Evolutionary conservation across 1,139 yeast species (phyloP).

Genomic region (Petasospora fabianii): DNA sequence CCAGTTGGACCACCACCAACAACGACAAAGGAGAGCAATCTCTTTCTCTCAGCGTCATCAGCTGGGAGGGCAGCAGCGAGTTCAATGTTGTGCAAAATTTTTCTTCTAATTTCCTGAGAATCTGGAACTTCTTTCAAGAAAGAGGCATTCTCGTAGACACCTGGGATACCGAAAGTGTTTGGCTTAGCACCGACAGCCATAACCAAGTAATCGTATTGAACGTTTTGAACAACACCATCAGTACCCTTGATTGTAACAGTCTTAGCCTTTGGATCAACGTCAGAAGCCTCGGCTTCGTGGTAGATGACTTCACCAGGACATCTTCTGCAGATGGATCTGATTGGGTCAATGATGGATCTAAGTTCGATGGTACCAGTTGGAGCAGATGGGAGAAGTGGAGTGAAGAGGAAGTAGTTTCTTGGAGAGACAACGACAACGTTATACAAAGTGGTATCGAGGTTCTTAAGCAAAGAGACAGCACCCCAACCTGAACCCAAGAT

Average conservation of each 20-base stretch:
- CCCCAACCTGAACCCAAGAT: conserved; percentile 97
- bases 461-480: conserved; percentile 74
- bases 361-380: conserved; percentile 92
- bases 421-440: conserved; percentile 90
- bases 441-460: conserved; percentile 80
- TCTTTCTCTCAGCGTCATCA: conserved; percentile 74
- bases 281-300: conserved; percentile 89
- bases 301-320: conserved; percentile 76
- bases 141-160: conserved; percentile 82
- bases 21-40: conserved; percentile 77
- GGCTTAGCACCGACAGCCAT: conserved; percentile 93
- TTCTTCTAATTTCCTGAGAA: conserved; percentile 70
- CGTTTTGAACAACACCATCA: conserved; percentile 43
- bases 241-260: conserved; percentile 50
- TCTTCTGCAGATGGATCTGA: conserved; percentile 68
- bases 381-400: conserved; percentile 89
- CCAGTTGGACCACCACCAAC: conserved; percentile 99
- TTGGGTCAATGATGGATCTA: conserved; percentile 87
- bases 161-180: conserved; percentile 89
- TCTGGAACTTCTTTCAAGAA: conserved; percentile 87
- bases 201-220: conserved; percentile 74
- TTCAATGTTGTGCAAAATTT: conserved; percentile 77
- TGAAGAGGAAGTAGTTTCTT: conserved; percentile 89
- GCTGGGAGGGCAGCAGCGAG: conserved; percentile 74
- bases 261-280: conserved; percentile 67